Evolutionary conservation across 139 green algal genomes (phyloP), one percentile per base, ranked within the genome.

Genomic region (Chlorella sorokiniana): DNA sequence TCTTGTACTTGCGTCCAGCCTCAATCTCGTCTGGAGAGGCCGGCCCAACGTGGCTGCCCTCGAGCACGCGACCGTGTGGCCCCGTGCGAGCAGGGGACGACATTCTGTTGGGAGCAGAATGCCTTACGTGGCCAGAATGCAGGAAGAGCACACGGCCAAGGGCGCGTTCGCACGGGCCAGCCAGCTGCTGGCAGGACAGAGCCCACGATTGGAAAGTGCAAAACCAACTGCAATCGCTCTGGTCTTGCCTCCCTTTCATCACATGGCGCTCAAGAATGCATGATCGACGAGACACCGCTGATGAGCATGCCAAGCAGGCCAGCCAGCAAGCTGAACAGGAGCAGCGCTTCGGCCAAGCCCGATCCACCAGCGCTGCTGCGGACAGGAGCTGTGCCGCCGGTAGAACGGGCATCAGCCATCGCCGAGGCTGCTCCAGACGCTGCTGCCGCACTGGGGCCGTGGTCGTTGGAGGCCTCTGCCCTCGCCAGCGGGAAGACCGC

Each of bases 401-500:
- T 2, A 23, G 0, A 0, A 4, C 37, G 37, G 20, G 44, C 10
- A 1, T 22, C 52, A 1, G 59, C 37, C 27, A 23, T 9, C 23
- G n/a, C 23, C 22, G 54, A 25, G 20, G 52, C 73, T 33, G 37
- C 70, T 7, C 20, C 7, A 41, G 70, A 31, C 25, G 54, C 69
- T 27, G n/a, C 69, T 59, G 25, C 68, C 35, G 69, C 69, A 18
- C n/a, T n/a, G 23, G 29, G n/a, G 14, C n/a, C 73, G 1, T 18
- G 25, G 37, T 64, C 73, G 4, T 51, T 35, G 3, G 54, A 79
- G 1, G 73, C 73, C 4, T 79, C 73, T 56, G 73, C 73, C 38
- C 73, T 51, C 29, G 73, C 73, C 38, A 79, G 52, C 3, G 73
- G 73, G 16, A 79, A 79, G 23, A 77, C 35, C 16, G 29, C 48